Evolutionary conservation across 805 yeast genomes (phyloP).

Genomic region (Candida tibetensis): DNA sequence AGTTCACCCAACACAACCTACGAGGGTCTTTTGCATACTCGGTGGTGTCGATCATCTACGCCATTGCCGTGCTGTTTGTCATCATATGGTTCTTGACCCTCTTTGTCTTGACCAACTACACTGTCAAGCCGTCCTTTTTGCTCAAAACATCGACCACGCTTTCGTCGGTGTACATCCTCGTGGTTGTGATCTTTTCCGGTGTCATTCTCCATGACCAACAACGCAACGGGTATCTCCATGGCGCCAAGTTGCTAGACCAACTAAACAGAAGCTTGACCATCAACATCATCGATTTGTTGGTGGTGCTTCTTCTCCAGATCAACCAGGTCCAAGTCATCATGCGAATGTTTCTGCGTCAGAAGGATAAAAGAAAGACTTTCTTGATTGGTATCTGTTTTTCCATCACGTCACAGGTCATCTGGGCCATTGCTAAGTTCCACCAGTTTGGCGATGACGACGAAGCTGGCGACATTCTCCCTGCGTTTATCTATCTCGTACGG

Average conservation of each 20-base stretch:
- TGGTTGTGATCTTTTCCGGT: slow-evolving; percentile 49
- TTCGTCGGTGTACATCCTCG: slow-evolving; percentile 53
- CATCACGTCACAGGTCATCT: slow-evolving; percentile 56
- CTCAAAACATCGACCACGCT: slow-evolving; percentile 49
- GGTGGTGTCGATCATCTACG: slow-evolving; percentile 59
- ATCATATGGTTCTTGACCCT: slow-evolving; percentile 62
- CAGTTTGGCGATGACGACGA: slow-evolving; percentile 36
- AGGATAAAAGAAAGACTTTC: slow-evolving; percentile 64
- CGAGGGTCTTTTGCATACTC: slow-evolving; percentile 51
- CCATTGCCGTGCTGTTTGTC: slow-evolving; percentile 62
- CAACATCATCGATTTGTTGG: slow-evolving; percentile 55
- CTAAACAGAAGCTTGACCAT: slow-evolving; percentile 46
- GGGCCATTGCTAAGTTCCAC: slow-evolving; percentile 65
- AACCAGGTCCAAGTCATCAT: slow-evolving; percentile 71
- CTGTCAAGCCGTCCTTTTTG: slow-evolving; percentile 56
- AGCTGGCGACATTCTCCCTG: slow-evolving; percentile 59
- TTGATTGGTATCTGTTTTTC: slow-evolving; percentile 55
- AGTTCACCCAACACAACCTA: slow-evolving; percentile 29
- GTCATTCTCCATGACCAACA: slow-evolving; percentile 48
- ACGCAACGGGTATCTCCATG: slow-evolving; percentile 38
- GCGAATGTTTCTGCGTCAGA: slow-evolving; percentile 63
- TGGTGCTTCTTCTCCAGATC: slow-evolving; percentile 55
- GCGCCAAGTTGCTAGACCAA: slow-evolving; percentile 42
- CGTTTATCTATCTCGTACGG: slow-evolving; percentile 69
- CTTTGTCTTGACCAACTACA: slow-evolving; percentile 61